These are phyloP conservation scores for Achlya hypogyna DNA, from an alignment of 352 stramenopile genomes.

Conservation along the genomic window DNA sequence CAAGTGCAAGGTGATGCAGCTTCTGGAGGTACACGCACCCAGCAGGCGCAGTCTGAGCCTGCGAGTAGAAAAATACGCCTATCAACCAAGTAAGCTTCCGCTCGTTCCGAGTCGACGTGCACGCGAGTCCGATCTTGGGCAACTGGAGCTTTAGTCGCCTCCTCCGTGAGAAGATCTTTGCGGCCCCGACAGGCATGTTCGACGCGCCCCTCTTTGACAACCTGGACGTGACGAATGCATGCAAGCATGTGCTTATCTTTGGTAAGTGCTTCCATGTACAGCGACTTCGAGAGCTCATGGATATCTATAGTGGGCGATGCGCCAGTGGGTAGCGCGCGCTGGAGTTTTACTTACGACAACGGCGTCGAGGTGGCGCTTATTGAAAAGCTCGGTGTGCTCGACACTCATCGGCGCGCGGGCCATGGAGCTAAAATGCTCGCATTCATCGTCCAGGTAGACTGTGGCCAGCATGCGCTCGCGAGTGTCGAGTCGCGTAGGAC, in stretches of 20 bases:
- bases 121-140: constrained; percentile 6
- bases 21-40: constrained; percentile 32
- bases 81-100: constrained; percentile 19
- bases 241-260: constrained; percentile 47
- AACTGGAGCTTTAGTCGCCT: constrained; percentile 17
- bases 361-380: constrained; percentile 38
- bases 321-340: constrained; percentile 49
- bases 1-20: constrained; percentile 54
- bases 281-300: constrained; percentile 16
- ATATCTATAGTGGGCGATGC: constrained; percentile 54
- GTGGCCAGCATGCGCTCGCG: constrained; percentile 9
- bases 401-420: constrained; percentile 39
- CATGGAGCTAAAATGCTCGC: constrained; percentile 44
- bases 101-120: constrained; percentile 14
- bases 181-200: constrained; percentile 34
- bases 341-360: constrained; percentile 33
- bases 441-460: constrained; percentile 38
- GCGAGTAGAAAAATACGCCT: background rate
- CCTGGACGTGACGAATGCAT: constrained; percentile 26
- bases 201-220: constrained; percentile 44
- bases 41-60: background rate
- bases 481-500: constrained; percentile 28
- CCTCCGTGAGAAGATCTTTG: constrained; percentile 18
- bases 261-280: constrained; percentile 26
- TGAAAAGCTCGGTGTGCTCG: constrained; percentile 49